Evolutionary conservation across 352 stramenopile genomes (phyloP).

Genomic region (Phytophthora ohioensis): DNA sequence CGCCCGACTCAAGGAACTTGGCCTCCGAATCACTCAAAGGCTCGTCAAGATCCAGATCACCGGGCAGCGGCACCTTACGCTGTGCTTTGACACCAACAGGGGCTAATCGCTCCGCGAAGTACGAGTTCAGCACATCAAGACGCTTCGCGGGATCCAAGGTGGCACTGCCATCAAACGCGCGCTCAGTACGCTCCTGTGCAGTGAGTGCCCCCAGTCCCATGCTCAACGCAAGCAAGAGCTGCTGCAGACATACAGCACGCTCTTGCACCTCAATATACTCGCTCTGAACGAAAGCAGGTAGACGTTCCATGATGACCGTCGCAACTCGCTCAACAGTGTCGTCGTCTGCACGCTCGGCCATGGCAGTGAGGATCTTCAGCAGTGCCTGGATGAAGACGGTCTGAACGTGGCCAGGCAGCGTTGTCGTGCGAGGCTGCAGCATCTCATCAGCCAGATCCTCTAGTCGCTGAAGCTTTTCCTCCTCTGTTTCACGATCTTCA

Average conservation of each 20-base stretch:
- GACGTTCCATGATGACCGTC: slow-evolving; percentile 82
- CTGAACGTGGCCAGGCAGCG: slow-evolving; percentile 90
- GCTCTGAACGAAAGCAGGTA: slow-evolving; percentile 91
- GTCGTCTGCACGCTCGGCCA: slow-evolving; percentile 77
- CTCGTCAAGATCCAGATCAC: slow-evolving; percentile 75
- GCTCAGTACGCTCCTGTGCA: slow-evolving; percentile 67
- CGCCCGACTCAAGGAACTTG: slow-evolving; percentile 80
- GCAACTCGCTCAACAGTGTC: slow-evolving; percentile 87
- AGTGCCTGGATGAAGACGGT: slow-evolving; percentile 95
- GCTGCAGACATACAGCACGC: slow-evolving; percentile 89
- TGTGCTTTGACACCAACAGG: slow-evolving; percentile 93
- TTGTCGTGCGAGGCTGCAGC: slow-evolving; percentile 81
- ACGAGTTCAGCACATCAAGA: slow-evolving; percentile 71
- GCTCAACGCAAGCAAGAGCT: slow-evolving; percentile 69
- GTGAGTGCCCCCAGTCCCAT: slow-evolving; percentile 68
- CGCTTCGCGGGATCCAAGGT: slow-evolving; percentile 54
- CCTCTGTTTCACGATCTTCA: slow-evolving; percentile 69
- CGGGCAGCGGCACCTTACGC: slow-evolving; percentile 91
- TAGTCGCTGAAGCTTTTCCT: slow-evolving; percentile 89
- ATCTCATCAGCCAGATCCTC: slow-evolving; percentile 86
- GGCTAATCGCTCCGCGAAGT: slow-evolving; percentile 85
- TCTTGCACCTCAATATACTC: slow-evolving; percentile 96
- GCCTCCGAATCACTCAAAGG: slow-evolving; percentile 66
- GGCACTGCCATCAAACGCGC: slow-evolving; percentile 69
- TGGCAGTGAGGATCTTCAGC: slow-evolving; percentile 89